These are phyloP conservation scores for Escallonia rubra DNA, from an alignment of 129 eudicot species.

Conservation along the genomic window DNA sequence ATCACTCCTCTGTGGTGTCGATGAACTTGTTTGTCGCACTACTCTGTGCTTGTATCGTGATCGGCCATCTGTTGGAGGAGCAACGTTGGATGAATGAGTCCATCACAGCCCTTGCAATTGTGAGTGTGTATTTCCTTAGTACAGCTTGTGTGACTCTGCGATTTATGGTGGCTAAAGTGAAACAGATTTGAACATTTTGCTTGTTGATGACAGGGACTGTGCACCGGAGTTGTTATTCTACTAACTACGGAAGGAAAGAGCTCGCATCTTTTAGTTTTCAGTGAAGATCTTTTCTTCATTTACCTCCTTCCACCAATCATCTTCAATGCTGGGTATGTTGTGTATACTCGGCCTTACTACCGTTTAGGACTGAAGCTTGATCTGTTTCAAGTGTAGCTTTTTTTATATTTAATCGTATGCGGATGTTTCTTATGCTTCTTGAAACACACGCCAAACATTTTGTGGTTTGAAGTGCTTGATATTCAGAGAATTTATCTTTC, in stretches of 20 bases:
- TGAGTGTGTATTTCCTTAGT: constrained; percentile 29
- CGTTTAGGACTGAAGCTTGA: too few relatives aligned
- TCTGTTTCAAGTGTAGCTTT: too few relatives aligned
- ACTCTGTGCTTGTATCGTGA: constrained; percentile 76
- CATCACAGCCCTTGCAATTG: constrained; percentile 78
- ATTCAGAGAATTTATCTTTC: too few relatives aligned
- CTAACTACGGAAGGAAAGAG: constrained; percentile 59
- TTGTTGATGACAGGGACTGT: constrained; percentile 55
- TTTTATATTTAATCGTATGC: too few relatives aligned
- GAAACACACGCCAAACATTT: too few relatives aligned
- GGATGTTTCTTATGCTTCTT: too few relatives aligned
- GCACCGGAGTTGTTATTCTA: constrained; percentile 71
- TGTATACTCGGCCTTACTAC: background rate
- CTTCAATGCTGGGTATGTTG: constrained; percentile 85
- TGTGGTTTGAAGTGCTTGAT: too few relatives aligned
- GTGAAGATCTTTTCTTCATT: constrained; percentile 87
- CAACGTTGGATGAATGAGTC: constrained; percentile 94
- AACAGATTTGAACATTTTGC: background rate
- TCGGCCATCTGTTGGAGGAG: constrained; percentile 90
- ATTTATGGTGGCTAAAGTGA: background rate
- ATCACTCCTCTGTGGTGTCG: constrained; percentile 60
- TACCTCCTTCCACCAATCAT: constrained; percentile 97
- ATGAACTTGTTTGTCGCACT: constrained; percentile 76
- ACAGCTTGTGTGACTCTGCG: background rate
- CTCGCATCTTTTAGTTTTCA: constrained; percentile 76